These are phyloP conservation scores for Pichia manshurica DNA, from an alignment of 805 yeast species.

Conservation along the genomic window DNA sequence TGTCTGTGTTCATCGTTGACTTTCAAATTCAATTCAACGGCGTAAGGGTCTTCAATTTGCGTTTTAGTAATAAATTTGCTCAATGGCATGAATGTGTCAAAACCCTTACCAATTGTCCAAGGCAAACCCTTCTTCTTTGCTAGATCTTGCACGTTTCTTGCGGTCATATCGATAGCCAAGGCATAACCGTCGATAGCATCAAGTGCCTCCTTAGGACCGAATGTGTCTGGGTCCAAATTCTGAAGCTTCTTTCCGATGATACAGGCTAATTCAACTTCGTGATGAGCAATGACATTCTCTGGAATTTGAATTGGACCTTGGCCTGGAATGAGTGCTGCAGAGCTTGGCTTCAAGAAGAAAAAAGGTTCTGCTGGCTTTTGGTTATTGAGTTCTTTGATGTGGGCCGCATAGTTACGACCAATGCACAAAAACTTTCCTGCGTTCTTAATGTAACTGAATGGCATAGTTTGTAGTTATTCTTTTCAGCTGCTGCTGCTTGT, in stretches of 20 bases:
- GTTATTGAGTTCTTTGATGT: slow-evolving; percentile 84
- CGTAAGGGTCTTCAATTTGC: slow-evolving; percentile 65
- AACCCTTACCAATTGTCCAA: slow-evolving; percentile 95
- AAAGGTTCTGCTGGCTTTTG: slow-evolving; percentile 80
- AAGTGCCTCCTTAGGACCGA: slow-evolving; percentile 61
- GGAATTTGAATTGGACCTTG: slow-evolving; percentile 82
- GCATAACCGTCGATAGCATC: slow-evolving; percentile 83
- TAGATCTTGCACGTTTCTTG: slow-evolving; percentile 90
- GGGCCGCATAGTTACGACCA: slow-evolving; percentile 97
- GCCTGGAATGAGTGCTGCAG: slow-evolving; percentile 61
- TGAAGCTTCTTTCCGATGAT: slow-evolving; percentile 59
- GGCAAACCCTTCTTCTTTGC: slow-evolving; percentile 93
- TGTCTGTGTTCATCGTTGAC: slow-evolving; percentile 72
- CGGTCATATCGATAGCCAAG: slow-evolving; percentile 89
- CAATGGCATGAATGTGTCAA: slow-evolving; percentile 93
- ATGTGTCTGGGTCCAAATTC: slow-evolving; percentile 50
- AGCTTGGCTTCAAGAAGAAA: slow-evolving; percentile 85
- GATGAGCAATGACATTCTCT: slow-evolving; percentile 72
- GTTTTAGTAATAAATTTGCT: slow-evolving; percentile 64
- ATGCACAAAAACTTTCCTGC: slow-evolving; percentile 86
- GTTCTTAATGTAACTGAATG: slow-evolving; percentile 45
- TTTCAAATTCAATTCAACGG: slow-evolving; percentile 54
- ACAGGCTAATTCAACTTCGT: slow-evolving; percentile 89
- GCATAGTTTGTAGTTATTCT: slow-evolving; percentile 26
- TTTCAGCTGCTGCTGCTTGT: too few relatives aligned